A percentile compares a stretch with the other conserved stretches of the same genome.
These are phyloP conservation scores for Alternaria conjuncta DNA, from an alignment of 2,329 filamentous ascomycete species.

Conservation along the genomic window DNA sequence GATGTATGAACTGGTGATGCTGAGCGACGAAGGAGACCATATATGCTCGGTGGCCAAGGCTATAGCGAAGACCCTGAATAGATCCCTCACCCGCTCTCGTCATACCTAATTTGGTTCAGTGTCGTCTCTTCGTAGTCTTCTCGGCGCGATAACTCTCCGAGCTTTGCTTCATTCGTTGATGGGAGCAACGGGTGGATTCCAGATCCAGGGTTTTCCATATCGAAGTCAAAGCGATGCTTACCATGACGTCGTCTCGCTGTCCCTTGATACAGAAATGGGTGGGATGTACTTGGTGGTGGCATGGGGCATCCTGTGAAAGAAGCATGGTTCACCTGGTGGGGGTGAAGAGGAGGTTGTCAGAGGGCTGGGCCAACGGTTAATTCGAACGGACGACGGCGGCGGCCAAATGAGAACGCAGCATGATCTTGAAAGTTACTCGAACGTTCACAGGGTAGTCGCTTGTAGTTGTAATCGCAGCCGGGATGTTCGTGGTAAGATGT, in stretches of 20 bases:
- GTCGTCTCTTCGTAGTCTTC: conserved; percentile 5
- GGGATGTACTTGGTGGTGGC: conserved; percentile 10
- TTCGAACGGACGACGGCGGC: conserved; percentile 9
- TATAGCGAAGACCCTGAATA: conserved; percentile 17
- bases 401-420: conserved; percentile 10
- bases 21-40: conserved; percentile 19
- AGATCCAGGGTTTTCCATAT: conserved; percentile 25
- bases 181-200: conserved; percentile 23
- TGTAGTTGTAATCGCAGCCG: conserved; percentile 15
- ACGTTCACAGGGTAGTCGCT: conserved; percentile 21
- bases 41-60: conserved; percentile 20
- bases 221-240: conserved; percentile 22
- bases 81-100: conserved; percentile 12
- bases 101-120: conserved; percentile 20
- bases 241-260: conserved; percentile 34
- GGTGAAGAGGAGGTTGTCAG: conserved; percentile 2
- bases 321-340: conserved; percentile 27
- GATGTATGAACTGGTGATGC: conserved; percentile 4
- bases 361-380: conserved; percentile 10
- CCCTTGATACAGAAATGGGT: conserved; percentile 7
- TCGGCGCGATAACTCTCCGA: conserved; percentile 7
- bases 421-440: conserved; percentile 19
- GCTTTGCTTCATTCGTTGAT: conserved; percentile 35
- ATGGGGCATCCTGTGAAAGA: conserved; percentile 25
- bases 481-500: conserved; percentile 25